phyloP scores from a whole-genome alignment of 345 rosid species.

The Tarenaya hassleriana region DNA sequence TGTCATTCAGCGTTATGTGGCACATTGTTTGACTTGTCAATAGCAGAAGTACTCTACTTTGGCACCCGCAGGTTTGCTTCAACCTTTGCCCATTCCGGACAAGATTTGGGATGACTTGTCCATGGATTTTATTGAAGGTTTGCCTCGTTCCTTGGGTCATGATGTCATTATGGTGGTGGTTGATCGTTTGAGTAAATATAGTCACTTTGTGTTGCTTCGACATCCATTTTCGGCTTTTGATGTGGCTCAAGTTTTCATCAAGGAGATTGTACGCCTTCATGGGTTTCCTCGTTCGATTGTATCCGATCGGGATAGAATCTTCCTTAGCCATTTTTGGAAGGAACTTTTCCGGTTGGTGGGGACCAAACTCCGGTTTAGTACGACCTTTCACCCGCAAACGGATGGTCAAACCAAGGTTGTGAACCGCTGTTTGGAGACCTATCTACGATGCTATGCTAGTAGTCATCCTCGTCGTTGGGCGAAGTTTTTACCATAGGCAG shows the following conservation, averaged over 20 bases:
- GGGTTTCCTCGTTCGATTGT: constrained; percentile 13
- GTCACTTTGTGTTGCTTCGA: not conserved
- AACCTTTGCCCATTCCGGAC: not conserved
- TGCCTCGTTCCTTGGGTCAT: not conserved
- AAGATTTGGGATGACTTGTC: not conserved
- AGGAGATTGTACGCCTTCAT: not conserved
- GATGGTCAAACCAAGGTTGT: too few species aligned
- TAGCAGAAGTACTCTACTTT: not conserved
- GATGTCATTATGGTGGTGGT: constrained; percentile 8
- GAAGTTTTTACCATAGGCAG: not conserved
- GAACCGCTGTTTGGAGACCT: too few species aligned
- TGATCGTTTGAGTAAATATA: constrained; percentile 4
- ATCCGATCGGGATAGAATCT: not conserved
- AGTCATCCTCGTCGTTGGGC: not conserved
- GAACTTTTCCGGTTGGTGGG: not conserved
- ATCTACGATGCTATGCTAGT: too few species aligned
- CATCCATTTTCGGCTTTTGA: not conserved
- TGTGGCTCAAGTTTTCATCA: not conserved
- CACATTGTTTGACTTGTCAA: not conserved
- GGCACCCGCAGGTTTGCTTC: not conserved
- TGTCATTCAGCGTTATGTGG: not conserved
- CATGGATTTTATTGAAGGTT: not conserved
- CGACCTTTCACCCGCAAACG: not conserved
- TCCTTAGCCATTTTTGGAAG: not conserved
- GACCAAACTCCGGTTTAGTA: not conserved